Evolutionary conservation across 2,329 filamentous ascomycete species (phyloP).

Genomic region (Truncatella angustata): DNA sequence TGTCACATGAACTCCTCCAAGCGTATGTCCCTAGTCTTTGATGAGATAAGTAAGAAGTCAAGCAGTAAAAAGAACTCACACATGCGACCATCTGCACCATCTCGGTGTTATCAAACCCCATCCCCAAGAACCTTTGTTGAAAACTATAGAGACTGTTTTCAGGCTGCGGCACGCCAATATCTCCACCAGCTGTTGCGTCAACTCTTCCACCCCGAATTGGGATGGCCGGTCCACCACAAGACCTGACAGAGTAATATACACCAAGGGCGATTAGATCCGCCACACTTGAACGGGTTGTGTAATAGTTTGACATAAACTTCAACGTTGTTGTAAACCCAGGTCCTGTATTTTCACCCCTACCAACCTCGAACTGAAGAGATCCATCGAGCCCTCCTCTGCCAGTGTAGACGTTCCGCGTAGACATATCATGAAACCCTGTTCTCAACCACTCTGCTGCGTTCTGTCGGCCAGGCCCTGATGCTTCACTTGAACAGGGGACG

Average conservation of each 20-base stretch:
- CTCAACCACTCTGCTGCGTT: conserved; percentile 63
- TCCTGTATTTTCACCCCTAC: conserved; percentile 54
- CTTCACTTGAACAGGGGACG: conserved; percentile 54
- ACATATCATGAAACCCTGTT: conserved; percentile 61
- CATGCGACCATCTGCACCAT: conserved; percentile 62
- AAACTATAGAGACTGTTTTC: conserved; percentile 54
- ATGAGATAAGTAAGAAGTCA: background rate
- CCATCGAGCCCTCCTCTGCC: conserved; percentile 55
- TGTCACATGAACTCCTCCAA: conserved; percentile 56
- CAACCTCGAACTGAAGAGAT: conserved; percentile 59
- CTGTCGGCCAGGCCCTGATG: conserved; percentile 51
- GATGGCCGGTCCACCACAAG: conserved; percentile 56
- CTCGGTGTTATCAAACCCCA: conserved; percentile 54
- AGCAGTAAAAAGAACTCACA: conserved; percentile 21
- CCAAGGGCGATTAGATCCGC: conserved; percentile 58
- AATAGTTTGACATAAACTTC: conserved; percentile 50
- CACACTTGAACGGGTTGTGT: conserved; percentile 49
- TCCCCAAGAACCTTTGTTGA: conserved; percentile 52
- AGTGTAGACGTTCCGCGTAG: conserved; percentile 48
- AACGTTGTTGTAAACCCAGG: conserved; percentile 54
- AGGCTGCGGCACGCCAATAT: conserved; percentile 53
- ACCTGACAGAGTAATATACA: conserved; percentile 56
- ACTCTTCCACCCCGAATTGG: conserved; percentile 52
- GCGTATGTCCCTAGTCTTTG: conserved; percentile 42
- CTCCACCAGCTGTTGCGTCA: conserved; percentile 49